These are phyloP conservation scores for Dalechampia spathulata DNA, from an alignment of 441 rosid genomes.

Conservation along the genomic window DNA sequence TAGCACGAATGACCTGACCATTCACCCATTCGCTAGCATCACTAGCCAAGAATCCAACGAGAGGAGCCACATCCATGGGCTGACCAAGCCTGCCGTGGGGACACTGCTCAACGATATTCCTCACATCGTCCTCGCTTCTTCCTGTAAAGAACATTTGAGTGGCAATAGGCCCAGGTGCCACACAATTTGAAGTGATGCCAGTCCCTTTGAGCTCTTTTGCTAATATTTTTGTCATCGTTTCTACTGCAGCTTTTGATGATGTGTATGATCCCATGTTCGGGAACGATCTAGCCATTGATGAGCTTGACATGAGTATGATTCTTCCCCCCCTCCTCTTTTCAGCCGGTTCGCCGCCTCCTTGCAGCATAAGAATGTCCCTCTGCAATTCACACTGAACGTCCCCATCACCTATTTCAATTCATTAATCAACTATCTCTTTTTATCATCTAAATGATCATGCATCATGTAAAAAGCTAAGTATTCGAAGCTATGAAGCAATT, in stretches of 20 bases:
- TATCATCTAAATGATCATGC: too few species aligned
- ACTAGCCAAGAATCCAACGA: conserved; percentile 44
- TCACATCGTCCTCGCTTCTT: conserved; percentile 39
- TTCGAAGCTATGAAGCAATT: too few species aligned
- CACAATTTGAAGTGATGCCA: conserved; percentile 44
- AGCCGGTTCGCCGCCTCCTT: conserved; percentile 41
- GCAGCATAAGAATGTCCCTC: conserved; percentile 44
- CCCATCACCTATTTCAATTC: too few species aligned
- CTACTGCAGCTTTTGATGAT: conserved; percentile 54
- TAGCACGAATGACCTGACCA: conserved; percentile 45
- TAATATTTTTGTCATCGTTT: conserved; percentile 42
- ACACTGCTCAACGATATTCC: conserved; percentile 30
- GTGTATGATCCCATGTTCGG: conserved; percentile 47
- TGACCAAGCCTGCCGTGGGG: conserved; percentile 45
- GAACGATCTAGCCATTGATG: conserved; percentile 35
- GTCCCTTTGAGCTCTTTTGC: conserved; percentile 64
- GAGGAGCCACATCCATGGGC: conserved; percentile 32
- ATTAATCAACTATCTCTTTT: too few species aligned
- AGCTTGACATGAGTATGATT: conserved; percentile 35
- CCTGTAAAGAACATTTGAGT: conserved; percentile 50
- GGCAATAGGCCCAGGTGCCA: conserved; percentile 57
- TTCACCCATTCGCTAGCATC: conserved; percentile 65
- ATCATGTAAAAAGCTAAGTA: too few species aligned
- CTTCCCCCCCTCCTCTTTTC: conserved; percentile 44
- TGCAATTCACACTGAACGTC: conserved; percentile 41